Evolutionary conservation across 2,329 filamentous ascomycete species (phyloP).

Genomic region (Aspergillus neoniger): DNA sequence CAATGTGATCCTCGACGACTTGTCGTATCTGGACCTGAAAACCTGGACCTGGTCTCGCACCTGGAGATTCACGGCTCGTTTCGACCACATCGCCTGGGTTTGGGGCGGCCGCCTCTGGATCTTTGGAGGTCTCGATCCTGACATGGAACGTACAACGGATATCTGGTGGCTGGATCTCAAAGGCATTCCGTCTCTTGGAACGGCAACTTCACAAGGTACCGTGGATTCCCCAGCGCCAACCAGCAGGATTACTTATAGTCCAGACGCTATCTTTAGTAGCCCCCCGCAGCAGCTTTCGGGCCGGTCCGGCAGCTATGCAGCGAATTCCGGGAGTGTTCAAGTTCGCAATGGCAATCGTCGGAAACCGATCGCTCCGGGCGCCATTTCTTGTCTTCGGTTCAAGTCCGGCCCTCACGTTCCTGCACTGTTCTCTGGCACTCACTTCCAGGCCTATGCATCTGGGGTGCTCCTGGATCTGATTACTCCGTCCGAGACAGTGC

Average conservation of each 20-base stretch:
- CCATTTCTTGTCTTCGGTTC: constrained; percentile 88
- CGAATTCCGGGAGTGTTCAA: constrained; percentile 66
- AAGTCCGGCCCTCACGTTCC: constrained; percentile 83
- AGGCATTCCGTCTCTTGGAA: constrained; percentile 81
- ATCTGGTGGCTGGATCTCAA: constrained; percentile 97
- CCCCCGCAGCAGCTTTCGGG: constrained; percentile 37
- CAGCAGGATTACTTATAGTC: constrained; percentile 40
- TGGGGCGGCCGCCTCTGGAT: constrained; percentile 94
- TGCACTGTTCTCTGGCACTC: constrained; percentile 83
- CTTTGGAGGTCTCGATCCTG: constrained; percentile 89
- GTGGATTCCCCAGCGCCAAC: constrained; percentile 44
- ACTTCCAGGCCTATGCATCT: constrained; percentile 94
- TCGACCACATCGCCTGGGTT: constrained; percentile 93
- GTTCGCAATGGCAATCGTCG: constrained; percentile 55
- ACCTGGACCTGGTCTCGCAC: constrained; percentile 96
- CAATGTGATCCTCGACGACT: constrained; percentile 89
- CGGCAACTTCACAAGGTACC: constrained; percentile 61
- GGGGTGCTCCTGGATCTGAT: constrained; percentile 92
- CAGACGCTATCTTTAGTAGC: constrained; percentile 41
- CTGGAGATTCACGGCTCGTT: constrained; percentile 93
- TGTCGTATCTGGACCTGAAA: constrained; percentile 94
- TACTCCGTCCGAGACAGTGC: constrained; percentile 85
- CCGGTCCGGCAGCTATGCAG: constrained; percentile 63
- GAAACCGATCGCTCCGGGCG: constrained; percentile 69
- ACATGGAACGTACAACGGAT: constrained; percentile 96